These are phyloP conservation scores for Echium plantagineum DNA, from an alignment of 257 asterid species.

Conservation along the genomic window DNA sequence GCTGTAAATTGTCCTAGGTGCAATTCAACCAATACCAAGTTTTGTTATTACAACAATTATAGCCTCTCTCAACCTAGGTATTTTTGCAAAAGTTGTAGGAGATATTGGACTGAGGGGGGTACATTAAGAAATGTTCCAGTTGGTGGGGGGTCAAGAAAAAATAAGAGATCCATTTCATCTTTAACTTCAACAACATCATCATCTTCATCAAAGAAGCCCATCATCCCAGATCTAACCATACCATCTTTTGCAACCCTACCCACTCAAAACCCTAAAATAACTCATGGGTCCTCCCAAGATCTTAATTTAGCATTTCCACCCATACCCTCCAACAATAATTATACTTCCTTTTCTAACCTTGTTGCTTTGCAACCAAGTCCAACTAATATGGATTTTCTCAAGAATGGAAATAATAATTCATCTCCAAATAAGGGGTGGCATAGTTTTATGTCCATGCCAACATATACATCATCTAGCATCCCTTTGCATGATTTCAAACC, in stretches of 20 bases:
- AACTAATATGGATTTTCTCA: slow-evolving; percentile 28
- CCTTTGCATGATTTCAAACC: slow-evolving; percentile 31
- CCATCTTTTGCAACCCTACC: slow-evolving; percentile 9
- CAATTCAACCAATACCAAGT: slow-evolving; percentile 71
- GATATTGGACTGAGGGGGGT: slow-evolving; percentile 92
- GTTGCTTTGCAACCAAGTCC: slow-evolving; percentile 23
- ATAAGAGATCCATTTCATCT: slow-evolving; percentile 33
- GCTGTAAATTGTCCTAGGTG: slow-evolving; percentile 78
- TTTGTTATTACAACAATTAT: slow-evolving; percentile 82
- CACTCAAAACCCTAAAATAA: slow-evolving; percentile 39
- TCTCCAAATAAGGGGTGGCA: slow-evolving; percentile 16
- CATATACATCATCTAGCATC: slow-evolving; percentile 21
- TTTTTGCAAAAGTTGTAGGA: slow-evolving; percentile 74
- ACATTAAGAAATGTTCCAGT: slow-evolving; percentile 73
- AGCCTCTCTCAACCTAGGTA: slow-evolving; percentile 80
- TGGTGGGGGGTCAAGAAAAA: slow-evolving; percentile 81
- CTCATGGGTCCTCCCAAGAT: slow-evolving; percentile 24
- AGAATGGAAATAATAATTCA: slow-evolving; percentile 12
- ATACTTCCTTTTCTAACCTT: slow-evolving; percentile 14
- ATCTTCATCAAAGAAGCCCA: slow-evolving; percentile 10
- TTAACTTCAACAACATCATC: slow-evolving; percentile 12
- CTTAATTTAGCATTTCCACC: slow-evolving; percentile 21
- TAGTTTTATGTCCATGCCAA: slow-evolving; percentile 26
- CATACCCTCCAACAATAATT: slow-evolving; percentile 3
- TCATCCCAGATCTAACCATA: slow-evolving; percentile 22